Percentiles rank a stretch among this genome's conserved stretches.
These are phyloP conservation scores for Sporothrix pallida DNA, from an alignment of 2,329 filamentous ascomycete species.

Conservation along the genomic window DNA sequence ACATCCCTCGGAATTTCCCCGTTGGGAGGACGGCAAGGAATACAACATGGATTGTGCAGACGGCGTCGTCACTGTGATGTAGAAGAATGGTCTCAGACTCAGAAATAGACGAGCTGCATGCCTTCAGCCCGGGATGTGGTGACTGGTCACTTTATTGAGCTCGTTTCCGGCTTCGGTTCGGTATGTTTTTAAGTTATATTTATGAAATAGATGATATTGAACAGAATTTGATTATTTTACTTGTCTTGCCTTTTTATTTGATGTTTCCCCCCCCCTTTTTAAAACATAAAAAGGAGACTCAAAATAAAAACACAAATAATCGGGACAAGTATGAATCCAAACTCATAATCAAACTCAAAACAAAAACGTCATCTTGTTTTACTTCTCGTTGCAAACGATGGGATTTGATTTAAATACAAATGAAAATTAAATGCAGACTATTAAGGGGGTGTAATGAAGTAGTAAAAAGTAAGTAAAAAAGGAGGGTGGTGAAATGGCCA, in stretches of 20 bases:
- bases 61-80: background rate
- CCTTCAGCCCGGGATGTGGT: no score
- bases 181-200: background rate
- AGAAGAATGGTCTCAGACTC: background rate
- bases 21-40: slow-evolving; percentile 8
- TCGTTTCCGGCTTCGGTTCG: slow-evolving; percentile 11
- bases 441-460: slow-evolving; percentile 30
- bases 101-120: background rate
- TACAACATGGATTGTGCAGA: background rate
- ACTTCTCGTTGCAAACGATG: background rate
- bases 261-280: no score
- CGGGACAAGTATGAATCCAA: no score
- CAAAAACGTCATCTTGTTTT: no score
- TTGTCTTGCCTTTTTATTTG: no score
- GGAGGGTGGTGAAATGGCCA: slow-evolving; percentile 20
- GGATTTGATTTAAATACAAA: background rate
- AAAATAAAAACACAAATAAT: no score
- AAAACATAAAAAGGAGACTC: no score
- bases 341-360: no score
- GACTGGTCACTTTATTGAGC: slow-evolving; percentile 19
- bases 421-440: slow-evolving; percentile 26
- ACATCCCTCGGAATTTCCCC: slow-evolving; percentile 4
- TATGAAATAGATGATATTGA: background rate
- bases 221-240: background rate
- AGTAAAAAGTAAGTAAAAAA: slow-evolving; percentile 17